Base-by-base conservation (phyloP, 2,329 filamentous ascomycete species). In the Ilyonectria sp. region DNA sequence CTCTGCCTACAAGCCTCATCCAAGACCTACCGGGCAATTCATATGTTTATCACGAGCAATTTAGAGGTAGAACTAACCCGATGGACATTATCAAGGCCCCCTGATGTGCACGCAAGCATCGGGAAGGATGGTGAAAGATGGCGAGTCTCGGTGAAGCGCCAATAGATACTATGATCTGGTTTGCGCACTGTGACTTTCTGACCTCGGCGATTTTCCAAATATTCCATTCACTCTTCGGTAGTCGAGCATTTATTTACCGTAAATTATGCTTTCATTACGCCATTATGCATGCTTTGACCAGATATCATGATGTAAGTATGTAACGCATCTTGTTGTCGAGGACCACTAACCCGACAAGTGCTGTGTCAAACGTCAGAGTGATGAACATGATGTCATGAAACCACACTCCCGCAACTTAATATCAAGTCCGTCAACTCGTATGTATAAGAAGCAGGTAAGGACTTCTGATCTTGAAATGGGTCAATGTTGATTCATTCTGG, bases 311-410 rank as follows among this genome's bases (percentile, higher is more conserved):
- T 43, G 40, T 43, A 43, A 43, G 19, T 19, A 6, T n/a, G 40
- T n/a, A 17, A 17, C 7, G 6, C 8, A 7, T 43, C 40, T 8
- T 8, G 8, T 17, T 43, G 8, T 26, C 21, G 13, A 43, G 15
- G 21, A 23, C 15, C 2, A 17, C 31, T 37, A 33, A 31, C 17
- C 17, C 53, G 19, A 35, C 11, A 26, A 26, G 19, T 17, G 17
- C 31, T 33, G 31, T 33, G 11, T 11, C 11, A 33, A 49, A 31
- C 50, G 50, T 31, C 47, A 37, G 19, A 21, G n/a, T 6, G 40
- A 43, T 21, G 29, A 13, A 44, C 47, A 63, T 63, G 60, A 63
- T 63, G 60, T 63, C 60, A 63, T 63, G 13, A 56, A 46, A 47
- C 21, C 10, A 33, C 43, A 35, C 56, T 15, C 19, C 15, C 19